Evolutionary conservation across 257 asterid species (phyloP), one percentile per base, ranked within the genome.

Genomic region (Mentha longifolia): DNA sequence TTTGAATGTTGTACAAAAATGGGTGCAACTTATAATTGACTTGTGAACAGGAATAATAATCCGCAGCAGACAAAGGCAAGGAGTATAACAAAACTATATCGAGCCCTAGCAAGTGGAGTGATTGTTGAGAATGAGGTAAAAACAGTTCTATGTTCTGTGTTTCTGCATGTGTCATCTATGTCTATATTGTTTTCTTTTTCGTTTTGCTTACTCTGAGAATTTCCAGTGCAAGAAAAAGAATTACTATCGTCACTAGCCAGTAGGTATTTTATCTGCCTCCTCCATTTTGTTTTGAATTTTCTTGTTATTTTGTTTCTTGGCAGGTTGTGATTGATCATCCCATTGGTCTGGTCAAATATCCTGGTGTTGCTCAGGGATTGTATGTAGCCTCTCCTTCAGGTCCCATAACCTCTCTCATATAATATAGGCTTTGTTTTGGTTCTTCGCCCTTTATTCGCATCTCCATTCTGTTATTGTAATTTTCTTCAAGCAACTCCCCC

Each of bases 321-420:
- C 82, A n/a, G n/a, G n/a, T 89, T 67, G 62, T 77, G 70, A 76
- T 94, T 68, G 88, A 85, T 78, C 97, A 94, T 68, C 97, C 99
- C 70, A 94, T 94, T 84, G 99, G 99, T 73, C 78, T 82, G 74
- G 87, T 88, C 15, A 87, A 79, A 78, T 94, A 94, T 84, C 88
- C 99, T 68, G 99, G 99, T 58, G 97, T 94, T 58, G 92, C 99
- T 51, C 87, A 85, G 72, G 99, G 99, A 71, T 76, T 94, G 80
- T 88, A 94, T 87, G 97, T 92, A 73, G 99, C 99, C 80, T 86
- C 93, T 73, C 78, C 87, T 69, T 89, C 95, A 85, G 99, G 97
- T 94, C 81, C 75, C 28, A 71, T 46, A 22, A 22, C 47, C 49
- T 65, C 25, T 73, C 51, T 47, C 37, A 5, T 12, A 11, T 13